These are phyloP conservation scores for Ceriops decandra DNA, from an alignment of 345 rosid species.

Conservation along the genomic window DNA sequence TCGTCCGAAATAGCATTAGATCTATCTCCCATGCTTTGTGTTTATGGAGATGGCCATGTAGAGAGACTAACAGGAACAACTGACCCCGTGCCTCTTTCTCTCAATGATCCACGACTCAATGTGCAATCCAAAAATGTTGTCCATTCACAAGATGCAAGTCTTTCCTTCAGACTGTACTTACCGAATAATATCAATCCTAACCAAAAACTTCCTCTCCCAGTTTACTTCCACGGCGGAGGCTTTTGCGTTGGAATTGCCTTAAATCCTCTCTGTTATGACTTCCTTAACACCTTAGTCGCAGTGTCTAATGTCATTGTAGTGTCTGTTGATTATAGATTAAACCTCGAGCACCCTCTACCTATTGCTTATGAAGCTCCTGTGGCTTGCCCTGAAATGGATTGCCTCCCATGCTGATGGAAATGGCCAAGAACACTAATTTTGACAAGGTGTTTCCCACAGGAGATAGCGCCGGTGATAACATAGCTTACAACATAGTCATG, in stretches of 20 bases:
- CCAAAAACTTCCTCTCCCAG: too few relatives aligned
- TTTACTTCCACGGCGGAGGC: too few relatives aligned
- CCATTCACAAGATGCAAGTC: slow-evolving; percentile 20
- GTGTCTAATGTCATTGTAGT: too few relatives aligned
- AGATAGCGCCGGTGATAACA: slow-evolving; percentile 3
- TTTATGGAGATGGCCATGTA: slow-evolving; percentile 14
- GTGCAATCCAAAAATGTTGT: slow-evolving; percentile 35
- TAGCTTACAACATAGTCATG: slow-evolving; percentile 11
- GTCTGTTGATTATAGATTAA: too few relatives aligned
- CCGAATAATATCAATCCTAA: too few relatives aligned
- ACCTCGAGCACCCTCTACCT: too few relatives aligned
- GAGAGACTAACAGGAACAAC: background rate
- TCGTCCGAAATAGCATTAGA: background rate
- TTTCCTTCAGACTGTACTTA: slow-evolving; percentile 20
- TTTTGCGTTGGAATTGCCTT: too few relatives aligned
- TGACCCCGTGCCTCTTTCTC: slow-evolving; percentile 9
- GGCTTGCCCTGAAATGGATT: slow-evolving; percentile 9
- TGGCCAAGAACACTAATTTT: slow-evolving; percentile 9
- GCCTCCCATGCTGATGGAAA: slow-evolving; percentile 5
- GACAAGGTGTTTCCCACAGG: slow-evolving; percentile 1
- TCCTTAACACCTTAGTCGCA: too few relatives aligned
- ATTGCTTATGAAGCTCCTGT: background rate
- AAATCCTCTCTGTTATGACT: too few relatives aligned
- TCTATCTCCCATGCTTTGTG: slow-evolving; percentile 12
- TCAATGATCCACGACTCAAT: slow-evolving; percentile 4